Base-by-base conservation (phyloP, 192 early-diverging fungal species). In the Linderina pennispora region DNA sequence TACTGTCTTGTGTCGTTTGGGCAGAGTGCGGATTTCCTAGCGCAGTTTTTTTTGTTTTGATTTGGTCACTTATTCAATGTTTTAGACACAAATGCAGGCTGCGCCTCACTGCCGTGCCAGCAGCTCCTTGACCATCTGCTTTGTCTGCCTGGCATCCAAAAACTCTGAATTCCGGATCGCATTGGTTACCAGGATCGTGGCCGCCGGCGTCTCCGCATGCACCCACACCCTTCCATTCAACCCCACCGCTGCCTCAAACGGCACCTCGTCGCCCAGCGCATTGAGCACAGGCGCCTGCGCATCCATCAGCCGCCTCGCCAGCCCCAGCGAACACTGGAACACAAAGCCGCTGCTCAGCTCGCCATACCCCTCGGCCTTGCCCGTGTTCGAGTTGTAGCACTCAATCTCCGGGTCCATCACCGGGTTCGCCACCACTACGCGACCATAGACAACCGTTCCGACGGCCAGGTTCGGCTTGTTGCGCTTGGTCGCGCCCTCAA, bases 351-450 rank as follows among this genome's bases (percentile, higher is more conserved):
- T 77, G 43, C 83, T 80, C 31, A 99, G 69, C 71, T 90, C 89
- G 20, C 96, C 96, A 69, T 77, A 97, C 8, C 92, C 94, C 49
- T 91, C 90, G 0, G 89, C 78, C 51, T 86, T 89, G 25, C 83
- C 83, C 0, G 86, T 83, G 13, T 79, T 61, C 8, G 86, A 83
- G 53, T 91, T 90, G 34, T 84, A 58, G 70, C 97, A 99, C 48
- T 94, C 88, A 13, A 99, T 56, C 50, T 99, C 97, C 8, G 97
- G 89, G 32, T 99, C 94, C 91, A 99, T 95, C 65, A 97, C 90
- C 49, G 80, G 85, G 72, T 96, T 89, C 21, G 97, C 94, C 24
- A 92, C 60, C 7, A 76, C 55, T 3, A 99, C 78, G 22, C 90
- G 79, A 13, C 80, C 91, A 51, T 92, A 99, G 2, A 99, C 79